Conservation (phyloP, 345 rosid genomes). For the Clausena lansium region DNA sequence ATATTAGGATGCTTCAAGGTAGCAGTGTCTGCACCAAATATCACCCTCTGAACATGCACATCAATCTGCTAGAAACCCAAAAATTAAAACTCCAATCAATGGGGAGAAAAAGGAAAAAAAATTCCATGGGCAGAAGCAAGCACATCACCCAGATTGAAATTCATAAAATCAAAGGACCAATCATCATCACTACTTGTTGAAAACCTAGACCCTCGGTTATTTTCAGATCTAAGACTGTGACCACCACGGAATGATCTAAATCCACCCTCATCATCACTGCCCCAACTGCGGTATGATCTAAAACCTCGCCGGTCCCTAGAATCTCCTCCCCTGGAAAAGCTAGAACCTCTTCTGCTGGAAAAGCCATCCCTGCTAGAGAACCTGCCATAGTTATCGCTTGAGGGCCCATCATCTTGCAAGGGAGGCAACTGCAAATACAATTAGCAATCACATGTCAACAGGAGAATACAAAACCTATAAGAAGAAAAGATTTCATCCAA, state of each 20-base stretch:
- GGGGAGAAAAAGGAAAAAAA: too few species aligned
- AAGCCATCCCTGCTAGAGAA: conserved; percentile 70
- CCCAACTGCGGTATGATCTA: conserved; percentile 59
- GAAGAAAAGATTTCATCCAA: conserved; percentile 3
- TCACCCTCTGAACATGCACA: too few species aligned
- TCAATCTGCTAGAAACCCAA: too few species aligned
- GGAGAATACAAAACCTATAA: background rate
- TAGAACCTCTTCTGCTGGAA: conserved; percentile 39
- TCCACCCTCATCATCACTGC: conserved; percentile 50
- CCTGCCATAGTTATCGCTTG: conserved; percentile 76
- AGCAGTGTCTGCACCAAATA: too few species aligned
- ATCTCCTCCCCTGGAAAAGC: conserved; percentile 37
- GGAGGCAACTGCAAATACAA: conserved; percentile 66
- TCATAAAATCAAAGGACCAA: too few species aligned
- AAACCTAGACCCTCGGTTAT: conserved; percentile 45
- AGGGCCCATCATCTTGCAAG: conserved; percentile 90
- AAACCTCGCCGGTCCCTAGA: conserved; percentile 42
- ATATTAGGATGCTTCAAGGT: too few species aligned
- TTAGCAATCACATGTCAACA: background rate
- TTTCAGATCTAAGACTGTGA: conserved; percentile 38
- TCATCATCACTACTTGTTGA: conserved; percentile 61
- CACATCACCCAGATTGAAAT: too few species aligned
- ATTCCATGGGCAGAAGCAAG: too few species aligned
- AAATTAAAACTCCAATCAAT: too few species aligned
- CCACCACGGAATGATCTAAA: conserved; percentile 49